Evolutionary conservation across 1,139 yeast species (phyloP).

Genomic region (Candida neerlandica): DNA sequence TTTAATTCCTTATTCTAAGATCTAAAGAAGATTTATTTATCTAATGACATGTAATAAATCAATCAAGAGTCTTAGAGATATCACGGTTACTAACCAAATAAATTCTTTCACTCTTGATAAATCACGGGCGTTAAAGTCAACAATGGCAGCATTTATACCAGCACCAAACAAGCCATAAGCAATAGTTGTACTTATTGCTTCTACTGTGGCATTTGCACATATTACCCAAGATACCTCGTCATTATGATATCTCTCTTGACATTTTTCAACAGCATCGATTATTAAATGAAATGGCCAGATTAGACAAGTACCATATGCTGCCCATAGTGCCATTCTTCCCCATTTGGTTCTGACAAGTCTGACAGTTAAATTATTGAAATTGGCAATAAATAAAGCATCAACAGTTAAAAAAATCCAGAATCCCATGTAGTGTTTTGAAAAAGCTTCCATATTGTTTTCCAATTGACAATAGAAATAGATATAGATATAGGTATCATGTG

Average conservation of each 20-base stretch:
- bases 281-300: neutral
- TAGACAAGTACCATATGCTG: neutral
- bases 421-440: too few species aligned
- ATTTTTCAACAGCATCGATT: neutral
- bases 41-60: too few species aligned
- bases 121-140: neutral
- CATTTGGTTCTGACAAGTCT: neutral
- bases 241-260: neutral
- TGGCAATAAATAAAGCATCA: too few species aligned
- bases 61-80: neutral
- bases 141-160: neutral
- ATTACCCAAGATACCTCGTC: neutral
- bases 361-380: neutral
- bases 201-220: neutral
- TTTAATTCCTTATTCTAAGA: neutral
- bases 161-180: neutral
- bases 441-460: too few species aligned
- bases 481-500: too few species aligned
- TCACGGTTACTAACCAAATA: neutral
- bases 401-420: too few species aligned
- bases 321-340: conserved; percentile 1
- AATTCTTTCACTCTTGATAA: neutral
- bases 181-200: neutral
- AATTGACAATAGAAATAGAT: too few species aligned
- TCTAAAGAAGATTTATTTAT: too few species aligned